Conservation (phyloP, 2,329 filamentous ascomycete species). For the Rhynchosporium graminicola region DNA sequence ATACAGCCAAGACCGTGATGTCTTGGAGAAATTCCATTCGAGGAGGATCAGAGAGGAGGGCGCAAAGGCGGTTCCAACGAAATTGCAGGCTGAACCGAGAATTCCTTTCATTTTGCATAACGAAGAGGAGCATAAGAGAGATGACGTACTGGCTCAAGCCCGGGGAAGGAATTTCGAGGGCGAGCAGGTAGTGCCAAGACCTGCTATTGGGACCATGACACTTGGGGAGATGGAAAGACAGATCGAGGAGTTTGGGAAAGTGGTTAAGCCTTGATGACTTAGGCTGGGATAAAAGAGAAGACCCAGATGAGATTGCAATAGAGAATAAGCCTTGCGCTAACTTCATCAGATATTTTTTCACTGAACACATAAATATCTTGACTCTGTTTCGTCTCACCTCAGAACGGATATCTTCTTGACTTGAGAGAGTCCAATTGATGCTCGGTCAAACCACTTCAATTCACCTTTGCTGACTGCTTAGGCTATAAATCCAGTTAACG, state of each 20-base stretch:
- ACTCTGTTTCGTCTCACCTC: too few species aligned
- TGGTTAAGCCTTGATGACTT: not conserved
- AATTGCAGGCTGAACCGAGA: not conserved
- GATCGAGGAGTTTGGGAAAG: constrained; percentile 18
- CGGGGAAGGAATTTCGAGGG: constrained; percentile 11
- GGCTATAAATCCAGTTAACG: too few species aligned
- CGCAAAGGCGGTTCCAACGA: not conserved
- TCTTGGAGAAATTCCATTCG: constrained; percentile 13
- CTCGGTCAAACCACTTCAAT: too few species aligned
- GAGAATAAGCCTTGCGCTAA: too few species aligned
- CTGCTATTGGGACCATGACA: constrained; percentile 11
- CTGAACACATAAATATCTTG: too few species aligned
- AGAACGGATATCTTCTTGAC: too few species aligned
- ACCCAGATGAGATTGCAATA: too few species aligned
- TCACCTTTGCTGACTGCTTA: too few species aligned
- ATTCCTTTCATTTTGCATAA: constrained; percentile 18
- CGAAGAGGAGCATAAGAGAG: constrained; percentile 11
- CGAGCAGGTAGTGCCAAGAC: not conserved
- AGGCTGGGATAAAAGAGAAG: too few species aligned
- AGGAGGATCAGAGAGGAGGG: constrained; percentile 11
- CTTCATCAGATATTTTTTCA: too few species aligned
- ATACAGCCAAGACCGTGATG: constrained; percentile 22
- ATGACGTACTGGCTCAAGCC: not conserved
- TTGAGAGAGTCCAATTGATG: too few species aligned
- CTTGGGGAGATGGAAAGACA: constrained; percentile 16